A percentile compares a stretch with the other conserved stretches of the same genome.
These are phyloP conservation scores for Domatiomyces globalis DNA, from an alignment of 2,329 filamentous ascomycete species.

Conservation along the genomic window DNA sequence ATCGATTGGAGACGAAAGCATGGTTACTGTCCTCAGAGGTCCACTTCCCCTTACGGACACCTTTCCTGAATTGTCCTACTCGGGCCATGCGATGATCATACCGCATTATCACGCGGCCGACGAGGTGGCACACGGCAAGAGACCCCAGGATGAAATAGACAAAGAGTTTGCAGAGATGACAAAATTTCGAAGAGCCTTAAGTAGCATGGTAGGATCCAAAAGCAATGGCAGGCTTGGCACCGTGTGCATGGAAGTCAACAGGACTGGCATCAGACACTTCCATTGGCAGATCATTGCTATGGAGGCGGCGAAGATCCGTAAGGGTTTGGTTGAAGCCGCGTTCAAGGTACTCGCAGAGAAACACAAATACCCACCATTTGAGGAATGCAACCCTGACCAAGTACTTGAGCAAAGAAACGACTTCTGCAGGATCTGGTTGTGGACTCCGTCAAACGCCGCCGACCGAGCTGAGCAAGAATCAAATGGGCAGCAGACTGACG, in stretches of 20 bases:
- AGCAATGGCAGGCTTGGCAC: constrained; percentile 50
- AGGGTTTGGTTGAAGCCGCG: constrained; percentile 68
- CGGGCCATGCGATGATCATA: constrained; percentile 80
- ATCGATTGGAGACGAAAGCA: constrained; percentile 74
- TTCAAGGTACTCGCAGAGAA: constrained; percentile 86
- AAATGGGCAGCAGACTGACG: constrained; percentile 6
- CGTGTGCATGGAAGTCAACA: constrained; percentile 86
- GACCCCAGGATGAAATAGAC: constrained; percentile 39
- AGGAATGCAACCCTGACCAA: constrained; percentile 26
- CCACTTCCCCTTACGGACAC: constrained; percentile 60
- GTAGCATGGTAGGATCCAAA: constrained; percentile 52
- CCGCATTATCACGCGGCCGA: constrained; percentile 57
- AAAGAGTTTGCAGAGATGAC: constrained; percentile 68
- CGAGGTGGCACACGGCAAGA: constrained; percentile 48
- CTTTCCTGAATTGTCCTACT: constrained; percentile 60
- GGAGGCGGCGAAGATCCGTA: constrained; percentile 49
- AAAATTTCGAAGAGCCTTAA: constrained; percentile 60
- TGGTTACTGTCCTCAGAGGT: constrained; percentile 84
- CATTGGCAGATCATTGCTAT: constrained; percentile 91
- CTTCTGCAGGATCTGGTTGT: constrained; percentile 74
- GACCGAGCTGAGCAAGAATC: constrained; percentile 10
- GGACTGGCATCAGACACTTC: constrained; percentile 64
- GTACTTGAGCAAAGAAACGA: constrained; percentile 36
- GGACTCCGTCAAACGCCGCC: constrained; percentile 33
- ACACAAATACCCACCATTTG: constrained; percentile 42